Conservation (phyloP, 176 grass and related monocot genomes). For the Raddia distichophylla region DNA sequence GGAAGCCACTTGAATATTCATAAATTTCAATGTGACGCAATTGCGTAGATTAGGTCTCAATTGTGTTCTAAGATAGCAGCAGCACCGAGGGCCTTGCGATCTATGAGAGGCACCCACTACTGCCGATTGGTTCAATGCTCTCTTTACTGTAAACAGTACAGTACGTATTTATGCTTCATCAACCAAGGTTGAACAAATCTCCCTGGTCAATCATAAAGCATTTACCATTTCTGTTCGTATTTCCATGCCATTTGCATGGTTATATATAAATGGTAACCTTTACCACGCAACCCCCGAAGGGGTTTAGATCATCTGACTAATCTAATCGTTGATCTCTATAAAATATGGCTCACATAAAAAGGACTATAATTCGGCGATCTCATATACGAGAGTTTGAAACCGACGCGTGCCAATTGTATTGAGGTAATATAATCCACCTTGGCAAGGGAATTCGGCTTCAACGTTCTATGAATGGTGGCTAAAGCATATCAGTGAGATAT, state of each 20-base stretch:
- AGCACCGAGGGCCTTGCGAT: background rate
- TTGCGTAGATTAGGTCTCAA: background rate
- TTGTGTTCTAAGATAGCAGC: slow-evolving; percentile 7
- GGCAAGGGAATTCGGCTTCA: too few relatives aligned
- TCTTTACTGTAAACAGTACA: background rate
- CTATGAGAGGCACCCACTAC: background rate
- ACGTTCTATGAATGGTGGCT: too few relatives aligned
- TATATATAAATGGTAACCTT: background rate
- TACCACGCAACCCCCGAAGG: too few relatives aligned
- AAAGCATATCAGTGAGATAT: too few relatives aligned
- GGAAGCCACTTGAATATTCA: background rate
- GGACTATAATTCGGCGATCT: too few relatives aligned
- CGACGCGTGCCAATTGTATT: too few relatives aligned
- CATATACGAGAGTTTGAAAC: too few relatives aligned
- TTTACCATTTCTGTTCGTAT: background rate
- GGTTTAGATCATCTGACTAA: too few relatives aligned
- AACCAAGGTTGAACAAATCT: slow-evolving; percentile 25
- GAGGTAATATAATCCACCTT: too few relatives aligned
- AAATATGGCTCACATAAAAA: too few relatives aligned
- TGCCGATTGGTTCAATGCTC: slow-evolving; percentile 21
- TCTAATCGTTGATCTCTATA: too few relatives aligned
- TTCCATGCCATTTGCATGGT: slow-evolving; percentile 26
- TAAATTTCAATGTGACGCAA: background rate
- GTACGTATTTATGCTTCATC: slow-evolving; percentile 21
- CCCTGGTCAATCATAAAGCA: background rate